Conservation (phyloP, 257 asterid species). For the Rubia yunnanensis region DNA sequence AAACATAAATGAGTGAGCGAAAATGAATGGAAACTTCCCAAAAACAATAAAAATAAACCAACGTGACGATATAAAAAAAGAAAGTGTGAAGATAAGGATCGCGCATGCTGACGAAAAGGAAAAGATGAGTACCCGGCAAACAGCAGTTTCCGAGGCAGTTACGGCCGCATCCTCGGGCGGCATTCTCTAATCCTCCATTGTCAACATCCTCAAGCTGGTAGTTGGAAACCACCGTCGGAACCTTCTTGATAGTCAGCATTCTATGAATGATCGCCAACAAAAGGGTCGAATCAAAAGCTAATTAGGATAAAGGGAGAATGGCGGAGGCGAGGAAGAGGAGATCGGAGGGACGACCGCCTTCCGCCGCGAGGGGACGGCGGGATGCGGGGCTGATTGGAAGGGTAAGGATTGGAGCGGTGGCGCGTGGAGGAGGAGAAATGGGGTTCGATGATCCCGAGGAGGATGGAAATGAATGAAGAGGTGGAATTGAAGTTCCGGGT, state of each 20-base stretch:
- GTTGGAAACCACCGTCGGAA: conserved; percentile 59
- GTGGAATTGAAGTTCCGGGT: conserved; percentile 12
- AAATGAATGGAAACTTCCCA: neutral
- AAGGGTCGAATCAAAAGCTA: neutral
- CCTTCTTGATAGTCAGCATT: conserved; percentile 65
- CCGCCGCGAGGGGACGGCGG: conserved; percentile 82
- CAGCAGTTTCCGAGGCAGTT: conserved; percentile 63
- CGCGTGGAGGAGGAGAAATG: conserved; percentile 44
- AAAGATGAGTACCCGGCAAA: conserved; percentile 42
- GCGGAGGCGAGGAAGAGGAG: conserved; percentile 41
- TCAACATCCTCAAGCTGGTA: conserved; percentile 38
- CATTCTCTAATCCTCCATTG: conserved; percentile 17
- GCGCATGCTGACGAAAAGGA: neutral
- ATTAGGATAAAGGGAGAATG: neutral
- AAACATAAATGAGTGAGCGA: neutral
- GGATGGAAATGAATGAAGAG: neutral
- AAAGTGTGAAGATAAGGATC: neutral
- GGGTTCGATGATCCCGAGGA: neutral
- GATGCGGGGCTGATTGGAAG: conserved; percentile 30
- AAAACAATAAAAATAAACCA: too few relatives aligned
- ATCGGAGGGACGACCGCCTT: conserved; percentile 75
- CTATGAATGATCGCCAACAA: neutral
- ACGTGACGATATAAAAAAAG: too few relatives aligned
- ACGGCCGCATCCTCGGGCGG: conserved; percentile 42
- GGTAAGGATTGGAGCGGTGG: conserved; percentile 8